phyloP scores from a whole-genome alignment of 306 rosid species.

The Gynostemma pentaphyllum region DNA sequence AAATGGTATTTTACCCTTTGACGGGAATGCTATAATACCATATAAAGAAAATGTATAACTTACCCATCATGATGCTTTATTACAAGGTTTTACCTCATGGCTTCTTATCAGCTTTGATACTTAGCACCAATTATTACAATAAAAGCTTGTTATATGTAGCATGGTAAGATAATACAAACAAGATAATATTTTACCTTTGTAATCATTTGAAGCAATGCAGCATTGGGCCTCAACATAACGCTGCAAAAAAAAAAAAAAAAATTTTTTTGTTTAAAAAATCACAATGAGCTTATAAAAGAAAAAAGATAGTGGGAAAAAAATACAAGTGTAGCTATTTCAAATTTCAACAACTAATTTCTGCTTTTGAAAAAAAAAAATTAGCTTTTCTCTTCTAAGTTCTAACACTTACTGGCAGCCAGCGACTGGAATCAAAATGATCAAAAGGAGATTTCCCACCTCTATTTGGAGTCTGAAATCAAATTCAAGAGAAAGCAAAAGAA shows the following conservation, averaged over 20 bases:
- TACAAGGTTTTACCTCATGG: background rate
- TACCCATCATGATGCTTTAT: background rate
- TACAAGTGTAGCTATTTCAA: background rate
- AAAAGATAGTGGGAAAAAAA: background rate
- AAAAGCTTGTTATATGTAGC: background rate
- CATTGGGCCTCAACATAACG: slow-evolving; percentile 98
- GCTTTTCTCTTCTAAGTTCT: background rate
- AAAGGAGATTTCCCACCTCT: slow-evolving; percentile 77
- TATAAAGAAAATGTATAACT: background rate
- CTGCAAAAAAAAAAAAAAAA: slow-evolving; percentile 28
- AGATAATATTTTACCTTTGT: slow-evolving; percentile 51
- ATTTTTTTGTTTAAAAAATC: background rate
- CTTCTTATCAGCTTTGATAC: background rate
- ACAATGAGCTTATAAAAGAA: background rate
- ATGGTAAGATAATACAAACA: background rate
- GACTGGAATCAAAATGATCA: slow-evolving; percentile 72
- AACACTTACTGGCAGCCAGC: slow-evolving; percentile 97
- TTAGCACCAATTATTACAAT: background rate
- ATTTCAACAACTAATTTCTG: background rate
- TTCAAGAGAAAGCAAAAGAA: slow-evolving; percentile 9
- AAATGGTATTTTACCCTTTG: no score
- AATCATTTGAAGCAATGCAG: slow-evolving; percentile 79
- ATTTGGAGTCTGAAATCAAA: slow-evolving; percentile 48
- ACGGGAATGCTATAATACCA: no score
- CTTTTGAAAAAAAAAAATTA: background rate